These are phyloP conservation scores for Jatropha multifida DNA, from an alignment of 441 rosid genomes.

Conservation along the genomic window DNA sequence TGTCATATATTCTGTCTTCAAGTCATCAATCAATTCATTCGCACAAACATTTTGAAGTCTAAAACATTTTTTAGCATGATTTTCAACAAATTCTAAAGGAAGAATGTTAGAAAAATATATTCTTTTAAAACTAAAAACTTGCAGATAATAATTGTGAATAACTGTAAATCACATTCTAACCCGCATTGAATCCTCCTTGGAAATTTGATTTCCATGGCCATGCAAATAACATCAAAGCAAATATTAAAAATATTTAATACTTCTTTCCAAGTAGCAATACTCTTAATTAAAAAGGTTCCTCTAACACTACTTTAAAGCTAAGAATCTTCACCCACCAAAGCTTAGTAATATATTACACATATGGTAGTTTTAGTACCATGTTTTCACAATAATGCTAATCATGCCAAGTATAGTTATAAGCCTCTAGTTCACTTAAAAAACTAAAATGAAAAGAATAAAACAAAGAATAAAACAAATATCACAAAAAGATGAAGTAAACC, in stretches of 20 bases:
- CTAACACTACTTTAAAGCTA: background rate
- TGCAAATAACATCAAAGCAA: background rate
- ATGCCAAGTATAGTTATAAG: too few relatives aligned
- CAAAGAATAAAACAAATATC: too few relatives aligned
- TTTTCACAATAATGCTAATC: too few relatives aligned
- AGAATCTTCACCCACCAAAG: background rate
- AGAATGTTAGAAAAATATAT: too few relatives aligned
- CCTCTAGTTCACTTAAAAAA: too few relatives aligned
- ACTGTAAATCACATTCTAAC: background rate
- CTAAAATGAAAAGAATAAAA: too few relatives aligned
- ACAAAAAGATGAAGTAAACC: too few relatives aligned
- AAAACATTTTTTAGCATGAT: too few relatives aligned
- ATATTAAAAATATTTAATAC: background rate
- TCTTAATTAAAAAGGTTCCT: background rate
- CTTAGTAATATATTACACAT: too few relatives aligned
- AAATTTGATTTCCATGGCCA: background rate
- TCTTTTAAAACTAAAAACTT: background rate
- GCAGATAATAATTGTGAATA: background rate
- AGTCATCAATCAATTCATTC: conserved; percentile 61
- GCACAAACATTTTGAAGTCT: conserved; percentile 11
- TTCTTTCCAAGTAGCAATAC: background rate
- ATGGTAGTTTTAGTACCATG: too few relatives aligned
- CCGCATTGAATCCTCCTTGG: background rate
- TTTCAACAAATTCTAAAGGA: too few relatives aligned
- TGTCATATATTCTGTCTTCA: too few relatives aligned